Base-by-base conservation (phyloP, 2,329 filamentous ascomycete genomes). In the Stenocarpella maydis region DNA sequence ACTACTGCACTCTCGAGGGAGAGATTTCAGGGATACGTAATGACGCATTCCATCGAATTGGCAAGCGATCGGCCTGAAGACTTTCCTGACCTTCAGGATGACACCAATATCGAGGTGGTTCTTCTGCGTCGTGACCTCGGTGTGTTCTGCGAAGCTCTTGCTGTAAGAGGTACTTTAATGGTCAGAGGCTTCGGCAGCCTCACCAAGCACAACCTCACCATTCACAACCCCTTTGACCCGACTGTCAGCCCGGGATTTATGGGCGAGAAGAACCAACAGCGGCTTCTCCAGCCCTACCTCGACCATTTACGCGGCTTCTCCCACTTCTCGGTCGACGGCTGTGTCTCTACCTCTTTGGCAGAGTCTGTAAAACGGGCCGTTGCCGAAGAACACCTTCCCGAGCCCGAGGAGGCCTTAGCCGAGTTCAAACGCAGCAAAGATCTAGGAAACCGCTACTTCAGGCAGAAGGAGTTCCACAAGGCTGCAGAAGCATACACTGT, bases 221-320 rank as follows among this genome's bases (percentile, higher is more conserved):
- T 70, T n/a, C 58, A 68, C 52, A 53, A 68, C n/a, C 60, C 58
- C 1, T 65, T 68, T 31, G 31, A 47, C 15, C 52, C 43, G 17
- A n/a, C 37, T 2, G 12, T 28, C 17, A 54, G 63, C 37, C 43
- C 65, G 0, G 26, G 17, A 3, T 70, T 68, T 53, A 34, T 39
- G 55, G 49, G 21, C 15, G 45, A 68, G 41, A 47, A 37, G 19
- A 31, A 37, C 14, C 69, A 70, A 26, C 50, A 37, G 21, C 45
- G 52, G 17, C 50, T 70, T 34, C 65, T 70, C 6, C 65, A 68
- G 28, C 69, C 58, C 5, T 70, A 68, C 28, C 34, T 37, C 21
- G 17, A 65, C 17, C 52, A 70, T 26, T 49, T 65, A 1, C 65
- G 41, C 24, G 69, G 69, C 2, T 68, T 65, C 52, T n/a, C 17